These are phyloP conservation scores for Cornus kousa DNA, from an alignment of 148 eudicot genomes.

Conservation along the genomic window DNA sequence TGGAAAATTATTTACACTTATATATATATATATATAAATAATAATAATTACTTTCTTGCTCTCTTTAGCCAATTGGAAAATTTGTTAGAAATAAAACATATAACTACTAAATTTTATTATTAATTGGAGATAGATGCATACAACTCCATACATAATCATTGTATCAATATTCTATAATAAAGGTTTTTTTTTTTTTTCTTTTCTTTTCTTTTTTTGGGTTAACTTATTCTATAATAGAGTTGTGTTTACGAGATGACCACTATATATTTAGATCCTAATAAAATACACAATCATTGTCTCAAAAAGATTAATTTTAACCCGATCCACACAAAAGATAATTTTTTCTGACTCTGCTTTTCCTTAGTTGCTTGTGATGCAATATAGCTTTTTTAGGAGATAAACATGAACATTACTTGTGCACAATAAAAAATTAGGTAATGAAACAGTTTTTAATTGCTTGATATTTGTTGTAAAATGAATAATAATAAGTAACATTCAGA, in stretches of 20 bases:
- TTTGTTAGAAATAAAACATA: no score
- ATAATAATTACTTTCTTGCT: no score
- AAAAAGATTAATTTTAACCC: conserved; percentile 45
- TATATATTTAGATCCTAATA: not conserved
- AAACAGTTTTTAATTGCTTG: no score
- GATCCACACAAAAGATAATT: conserved; percentile 12
- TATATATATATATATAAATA: no score
- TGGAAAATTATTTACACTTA: no score
- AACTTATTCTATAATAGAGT: not conserved
- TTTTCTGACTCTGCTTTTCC: conserved; percentile 5
- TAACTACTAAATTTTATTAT: no score
- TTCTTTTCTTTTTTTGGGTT: no score
- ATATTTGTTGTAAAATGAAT: not conserved
- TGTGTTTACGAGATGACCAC: not conserved
- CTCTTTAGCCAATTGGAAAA: no score
- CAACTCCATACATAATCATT: no score
- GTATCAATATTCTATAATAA: no score
- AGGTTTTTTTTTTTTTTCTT: not conserved
- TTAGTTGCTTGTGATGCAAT: conserved; percentile 34
- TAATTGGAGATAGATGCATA: no score
- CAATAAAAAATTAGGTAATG: no score
- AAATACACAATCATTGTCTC: conserved; percentile 38
- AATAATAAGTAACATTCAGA: not conserved
- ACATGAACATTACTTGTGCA: not conserved
- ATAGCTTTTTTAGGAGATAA: conserved; percentile 9